Conservation (phyloP, 139 green algal species). For the Coccomyxa sp. region DNA sequence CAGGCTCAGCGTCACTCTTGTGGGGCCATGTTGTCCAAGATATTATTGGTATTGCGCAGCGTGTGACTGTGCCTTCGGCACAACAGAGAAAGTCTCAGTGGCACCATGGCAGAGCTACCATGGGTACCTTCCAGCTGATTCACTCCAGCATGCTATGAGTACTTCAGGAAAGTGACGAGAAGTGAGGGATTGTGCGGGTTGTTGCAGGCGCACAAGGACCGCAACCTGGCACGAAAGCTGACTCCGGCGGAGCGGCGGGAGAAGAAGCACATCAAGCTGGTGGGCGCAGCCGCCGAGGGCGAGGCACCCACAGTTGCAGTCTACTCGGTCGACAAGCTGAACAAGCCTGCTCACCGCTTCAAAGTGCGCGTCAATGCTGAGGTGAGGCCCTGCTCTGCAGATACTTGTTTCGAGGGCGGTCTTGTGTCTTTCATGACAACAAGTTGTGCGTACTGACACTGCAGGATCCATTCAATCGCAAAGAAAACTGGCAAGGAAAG, state of each 20-base stretch:
- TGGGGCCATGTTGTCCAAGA: too few species aligned
- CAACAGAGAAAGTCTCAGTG: background rate
- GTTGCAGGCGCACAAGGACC: slow-evolving; percentile 83
- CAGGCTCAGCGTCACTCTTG: too few species aligned
- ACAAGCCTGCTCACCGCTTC: slow-evolving; percentile 63
- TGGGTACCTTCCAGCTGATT: background rate
- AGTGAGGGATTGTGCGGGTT: background rate
- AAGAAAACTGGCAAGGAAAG: background rate
- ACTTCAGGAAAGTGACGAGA: background rate
- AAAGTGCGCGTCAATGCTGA: slow-evolving; percentile 94
- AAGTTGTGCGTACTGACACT: background rate
- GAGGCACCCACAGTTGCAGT: slow-evolving; percentile 33
- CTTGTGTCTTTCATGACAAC: background rate
- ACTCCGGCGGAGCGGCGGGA: slow-evolving; percentile 85
- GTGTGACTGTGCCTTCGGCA: background rate
- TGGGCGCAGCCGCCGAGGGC: slow-evolving; percentile 52
- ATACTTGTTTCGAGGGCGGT: background rate
- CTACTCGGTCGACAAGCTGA: slow-evolving; percentile 37
- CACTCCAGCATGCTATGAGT: background rate
- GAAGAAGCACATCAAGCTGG: slow-evolving; percentile 94
- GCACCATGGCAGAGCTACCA: too few species aligned
- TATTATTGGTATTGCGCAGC: too few species aligned
- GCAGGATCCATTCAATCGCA: background rate
- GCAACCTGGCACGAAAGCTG: slow-evolving; percentile 92
- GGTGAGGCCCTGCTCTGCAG: slow-evolving; percentile 31